Conservation (phyloP, 805 yeast species). For the Candida rishiriensis region DNA sequence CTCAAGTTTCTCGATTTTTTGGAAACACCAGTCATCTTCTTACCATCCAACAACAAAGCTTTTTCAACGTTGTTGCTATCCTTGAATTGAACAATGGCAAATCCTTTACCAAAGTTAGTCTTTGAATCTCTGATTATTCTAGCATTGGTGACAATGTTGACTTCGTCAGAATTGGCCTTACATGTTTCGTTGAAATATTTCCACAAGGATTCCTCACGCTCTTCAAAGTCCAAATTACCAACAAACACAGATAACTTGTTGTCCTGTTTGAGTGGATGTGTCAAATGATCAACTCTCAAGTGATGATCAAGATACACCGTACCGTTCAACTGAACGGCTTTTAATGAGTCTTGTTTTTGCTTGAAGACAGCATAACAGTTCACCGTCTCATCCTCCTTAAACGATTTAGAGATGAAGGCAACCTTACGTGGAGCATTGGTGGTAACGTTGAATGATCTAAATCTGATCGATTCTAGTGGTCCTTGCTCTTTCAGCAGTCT, state of each 20-base stretch:
- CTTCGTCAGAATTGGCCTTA: conserved; percentile 40
- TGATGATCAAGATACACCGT: conserved; percentile 66
- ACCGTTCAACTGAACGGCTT: conserved; percentile 56
- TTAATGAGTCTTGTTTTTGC: conserved; percentile 43
- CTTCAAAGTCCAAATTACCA: conserved; percentile 92
- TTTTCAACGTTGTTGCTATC: conserved; percentile 70
- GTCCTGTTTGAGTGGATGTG: conserved; percentile 85
- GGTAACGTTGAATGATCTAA: conserved; percentile 86
- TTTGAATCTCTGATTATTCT: conserved; percentile 88
- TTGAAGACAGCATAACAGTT: conserved; percentile 86
- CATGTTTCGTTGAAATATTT: conserved; percentile 56
- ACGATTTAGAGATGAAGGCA: conserved; percentile 76
- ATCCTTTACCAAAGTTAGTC: conserved; percentile 95
- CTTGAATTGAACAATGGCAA: conserved; percentile 89
- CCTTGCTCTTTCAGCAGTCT: conserved; percentile 51
- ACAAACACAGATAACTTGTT: conserved; percentile 81
- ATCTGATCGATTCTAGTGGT: conserved; percentile 70
- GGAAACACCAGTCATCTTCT: conserved; percentile 39
- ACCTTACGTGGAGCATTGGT: conserved; percentile 88
- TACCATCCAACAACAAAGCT: conserved; percentile 73
- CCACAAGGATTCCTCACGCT: conserved; percentile 87
- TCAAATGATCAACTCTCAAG: conserved; percentile 85
- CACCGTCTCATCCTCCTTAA: conserved; percentile 72
- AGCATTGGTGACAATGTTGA: conserved; percentile 65
- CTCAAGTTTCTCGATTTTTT: conserved; percentile 60